These are phyloP conservation scores for Ascodesmis nigricans DNA, from an alignment of 495 filamentous ascomycete genomes.

Conservation along the genomic window DNA sequence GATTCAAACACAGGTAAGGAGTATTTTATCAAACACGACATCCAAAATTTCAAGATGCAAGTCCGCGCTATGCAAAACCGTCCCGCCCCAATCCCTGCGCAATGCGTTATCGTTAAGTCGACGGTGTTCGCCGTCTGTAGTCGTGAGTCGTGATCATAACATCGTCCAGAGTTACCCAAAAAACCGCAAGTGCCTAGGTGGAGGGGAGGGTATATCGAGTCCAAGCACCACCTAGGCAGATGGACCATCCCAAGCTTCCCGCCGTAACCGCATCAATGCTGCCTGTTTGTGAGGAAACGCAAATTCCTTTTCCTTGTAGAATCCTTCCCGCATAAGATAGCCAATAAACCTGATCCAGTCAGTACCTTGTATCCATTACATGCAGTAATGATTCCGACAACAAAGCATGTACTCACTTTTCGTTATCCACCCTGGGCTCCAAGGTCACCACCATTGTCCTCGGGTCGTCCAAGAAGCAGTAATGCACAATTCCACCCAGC, in stretches of 20 bases:
- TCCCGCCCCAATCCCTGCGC: too few species aligned
- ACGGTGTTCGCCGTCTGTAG: too few species aligned
- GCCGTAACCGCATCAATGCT: constrained; percentile 58
- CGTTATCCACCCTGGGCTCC: constrained; percentile 83
- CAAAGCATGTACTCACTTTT: constrained; percentile 40
- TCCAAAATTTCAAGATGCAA: too few species aligned
- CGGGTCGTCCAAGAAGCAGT: constrained; percentile 46
- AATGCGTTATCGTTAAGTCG: too few species aligned
- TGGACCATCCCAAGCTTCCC: constrained; percentile 69
- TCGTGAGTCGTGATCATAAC: too few species aligned
- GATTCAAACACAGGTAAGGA: too few species aligned
- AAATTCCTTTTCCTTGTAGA: constrained; percentile 72
- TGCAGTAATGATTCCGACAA: not conserved
- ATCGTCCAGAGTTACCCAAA: too few species aligned
- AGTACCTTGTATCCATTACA: constrained; percentile 8
- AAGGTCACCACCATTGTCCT: constrained; percentile 62
- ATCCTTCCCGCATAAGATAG: constrained; percentile 54
- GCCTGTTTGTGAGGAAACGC: constrained; percentile 84
- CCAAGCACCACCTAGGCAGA: constrained; percentile 6
- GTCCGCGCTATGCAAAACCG: too few species aligned
- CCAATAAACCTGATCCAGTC: constrained; percentile 41
- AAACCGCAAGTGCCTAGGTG: too few species aligned
- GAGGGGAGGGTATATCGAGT: not conserved
- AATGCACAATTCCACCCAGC: constrained; percentile 70
- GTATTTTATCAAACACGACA: too few species aligned